Percentiles rank a stretch among this genome's conserved stretches.
Evolutionary conservation across 805 yeast species (phyloP).

Genomic region (Jamesozyma jinghongensis): DNA sequence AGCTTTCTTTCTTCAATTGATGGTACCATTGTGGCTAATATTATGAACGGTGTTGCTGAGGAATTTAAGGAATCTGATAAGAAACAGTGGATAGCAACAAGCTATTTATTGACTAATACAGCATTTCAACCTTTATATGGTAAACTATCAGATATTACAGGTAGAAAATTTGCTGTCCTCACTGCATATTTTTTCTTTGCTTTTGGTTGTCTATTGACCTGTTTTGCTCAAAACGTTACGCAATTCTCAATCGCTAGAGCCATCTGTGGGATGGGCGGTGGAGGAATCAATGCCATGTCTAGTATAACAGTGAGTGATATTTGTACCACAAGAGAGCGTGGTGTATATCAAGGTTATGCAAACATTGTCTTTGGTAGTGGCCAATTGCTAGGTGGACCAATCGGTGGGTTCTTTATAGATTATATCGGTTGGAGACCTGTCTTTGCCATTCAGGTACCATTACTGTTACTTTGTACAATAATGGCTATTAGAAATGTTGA

Average conservation of each 20-base stretch:
- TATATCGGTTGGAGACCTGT: conserved; percentile 58
- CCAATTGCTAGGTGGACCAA: conserved; percentile 58
- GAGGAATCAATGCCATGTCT: conserved; percentile 68
- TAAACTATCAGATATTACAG: conserved; percentile 46
- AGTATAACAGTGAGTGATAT: conserved; percentile 72
- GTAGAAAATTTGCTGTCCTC: conserved; percentile 38
- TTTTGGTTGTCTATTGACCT: conserved; percentile 39
- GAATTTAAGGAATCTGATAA: conserved; percentile 40
- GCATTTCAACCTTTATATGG: conserved; percentile 65
- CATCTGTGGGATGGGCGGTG: conserved; percentile 85
- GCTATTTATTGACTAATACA: conserved; percentile 52
- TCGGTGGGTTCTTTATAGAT: conserved; percentile 54
- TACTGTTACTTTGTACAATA: conserved; percentile 32
- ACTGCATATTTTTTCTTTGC: conserved; percentile 36
- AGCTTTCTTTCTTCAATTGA: conserved; percentile 40
- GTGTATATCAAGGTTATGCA: conserved; percentile 74
- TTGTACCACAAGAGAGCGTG: conserved; percentile 67
- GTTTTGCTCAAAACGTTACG: conserved; percentile 26
- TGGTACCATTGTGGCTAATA: conserved; percentile 40
- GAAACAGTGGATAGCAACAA: conserved; percentile 59
- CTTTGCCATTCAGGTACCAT: conserved; percentile 43
- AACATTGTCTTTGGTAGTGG: conserved; percentile 71
- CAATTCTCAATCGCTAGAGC: conserved; percentile 48
- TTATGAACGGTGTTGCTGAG: conserved; percentile 40
- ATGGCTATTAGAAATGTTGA: conserved; percentile 32